Evolutionary conservation across 257 asterid species (phyloP).

Genomic region (Buddleja alternifolia): DNA sequence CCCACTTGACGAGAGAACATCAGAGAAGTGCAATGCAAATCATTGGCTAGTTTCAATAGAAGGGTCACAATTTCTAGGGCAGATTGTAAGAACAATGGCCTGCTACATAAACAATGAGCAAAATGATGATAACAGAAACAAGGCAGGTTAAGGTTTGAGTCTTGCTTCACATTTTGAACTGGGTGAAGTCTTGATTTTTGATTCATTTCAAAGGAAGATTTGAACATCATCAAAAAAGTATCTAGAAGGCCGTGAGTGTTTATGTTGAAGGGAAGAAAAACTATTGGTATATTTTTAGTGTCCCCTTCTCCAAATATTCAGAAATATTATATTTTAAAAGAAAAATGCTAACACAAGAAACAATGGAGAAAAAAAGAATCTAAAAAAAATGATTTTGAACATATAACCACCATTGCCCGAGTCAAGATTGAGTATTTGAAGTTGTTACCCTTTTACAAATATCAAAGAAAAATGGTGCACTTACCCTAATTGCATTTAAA

Average conservation of each 20-base stretch:
- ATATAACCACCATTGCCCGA: background rate
- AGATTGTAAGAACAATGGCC: too few relatives aligned
- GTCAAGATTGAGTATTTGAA: background rate
- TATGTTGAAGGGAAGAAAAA: background rate
- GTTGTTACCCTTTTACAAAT: background rate
- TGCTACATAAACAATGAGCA: background rate
- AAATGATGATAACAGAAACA: background rate
- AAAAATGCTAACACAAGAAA: background rate
- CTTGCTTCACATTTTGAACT: background rate
- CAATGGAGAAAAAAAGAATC: background rate
- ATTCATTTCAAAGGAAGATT: background rate
- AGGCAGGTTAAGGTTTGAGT: background rate
- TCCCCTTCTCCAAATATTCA: background rate
- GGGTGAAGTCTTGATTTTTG: background rate
- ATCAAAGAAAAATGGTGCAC: too few relatives aligned
- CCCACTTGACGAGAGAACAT: background rate
- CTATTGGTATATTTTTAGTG: background rate
- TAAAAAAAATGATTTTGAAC: background rate
- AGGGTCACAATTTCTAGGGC: constrained; percentile 4
- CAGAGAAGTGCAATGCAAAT: background rate
- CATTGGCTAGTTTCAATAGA: background rate
- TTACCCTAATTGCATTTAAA: too few relatives aligned
- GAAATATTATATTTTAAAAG: background rate
- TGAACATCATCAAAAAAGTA: background rate
- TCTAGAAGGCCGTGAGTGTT: background rate